Base-by-base conservation (phyloP, 2,329 filamentous ascomycete genomes). In the Fusarium fracticaudum region DNA sequence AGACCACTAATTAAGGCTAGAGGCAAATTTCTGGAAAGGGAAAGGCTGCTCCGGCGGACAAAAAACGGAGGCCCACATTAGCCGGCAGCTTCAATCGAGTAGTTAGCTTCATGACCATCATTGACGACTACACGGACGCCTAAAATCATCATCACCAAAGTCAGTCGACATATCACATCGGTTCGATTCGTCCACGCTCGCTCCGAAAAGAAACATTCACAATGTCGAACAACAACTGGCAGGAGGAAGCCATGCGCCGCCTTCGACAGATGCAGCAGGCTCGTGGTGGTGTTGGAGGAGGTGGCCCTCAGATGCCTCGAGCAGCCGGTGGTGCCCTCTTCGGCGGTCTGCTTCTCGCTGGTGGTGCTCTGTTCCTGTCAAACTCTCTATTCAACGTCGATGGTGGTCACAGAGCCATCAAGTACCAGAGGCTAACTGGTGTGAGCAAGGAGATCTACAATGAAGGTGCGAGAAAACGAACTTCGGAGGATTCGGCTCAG, bases 321-420 rank as follows among this genome's bases (percentile, higher is more conserved):
- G 82, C 83, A 55, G 72, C 83, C 22, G 82, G 83, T 41, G 81
- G 81, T 50, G 84, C 83, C 40, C 61, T 88, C 54, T 80, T 82
- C 37, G 85, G 83, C 48, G 77, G 86, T 26, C 76, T 83, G 24
- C 77, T 89, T 38, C 78, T 89, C 48, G 84, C 84, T 22, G 87
- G 87, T 66, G 88, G 86, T 51, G 82, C 85, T 64, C 80, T 88
- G 77, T 72, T 91, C 75, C 78, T 91, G 74, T 86, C 88, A 78
- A 89, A 91, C 81, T 88, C 90, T 50, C 86, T 92, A 10, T 92
- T 92, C 87, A 92, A 92, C 86, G 96, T 99, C 79, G 96, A 99
- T 81, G 96, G 96, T 92, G 96, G 96, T 86, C 96, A 98, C 85
- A 92, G 96, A 82, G 96, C 96, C 76, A 99, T 99, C 89, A 99